Evolutionary conservation across 2,329 filamentous ascomycete species (phyloP), one percentile per base, ranked within the genome.

Genomic region (Bipolaris zeicola): DNA sequence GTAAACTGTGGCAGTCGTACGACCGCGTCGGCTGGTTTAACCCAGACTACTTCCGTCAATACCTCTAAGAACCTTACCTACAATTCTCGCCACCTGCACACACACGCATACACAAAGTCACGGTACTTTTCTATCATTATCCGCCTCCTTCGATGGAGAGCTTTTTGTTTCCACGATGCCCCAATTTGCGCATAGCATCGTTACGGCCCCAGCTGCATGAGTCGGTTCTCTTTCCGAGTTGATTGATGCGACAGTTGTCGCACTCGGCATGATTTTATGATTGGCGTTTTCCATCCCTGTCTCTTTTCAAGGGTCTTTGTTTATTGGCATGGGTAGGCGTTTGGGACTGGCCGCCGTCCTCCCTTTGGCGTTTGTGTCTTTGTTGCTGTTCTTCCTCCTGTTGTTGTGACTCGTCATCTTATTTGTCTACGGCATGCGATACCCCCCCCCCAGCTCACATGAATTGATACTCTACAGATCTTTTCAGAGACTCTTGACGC

Each of bases 1-100:
- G 91, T 64, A 94, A 94, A 76, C 82, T 98, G 44, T 96, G 92
- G 90, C 88, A 87, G 36, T 92, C 92, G 5, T 98, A 91, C 72
- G 90, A 96, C 47, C 89, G 87, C 67, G 90, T 95, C 36, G 90
- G 89, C 65, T 96, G 92, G 91, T 87, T 96, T 61, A 82, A 89
- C 39, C 76, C 76, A 8, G 75, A 80, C 42, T 77, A 79, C 70
- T 83, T 85, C 60, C 67, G 75, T 55, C 71, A 81, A 58, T 80
- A 78, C 61, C 64, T 79, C 54, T 78, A 65, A 74, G 51, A 41
- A 41, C 31, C 37, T 10, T 54, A n/a, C 13, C 28, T 39, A 45
- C 44, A 44, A 36, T 42, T 18, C 41, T 14, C 5, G 36, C 36
- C 22, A 26, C 37, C 14, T 36, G 22, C 11, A 26, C 39, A 14